A percentile compares a stretch with the other conserved stretches of the same genome.
Evolutionary conservation across 805 yeast species (phyloP).

Genomic region (Kodamaea fukazawae): DNA sequence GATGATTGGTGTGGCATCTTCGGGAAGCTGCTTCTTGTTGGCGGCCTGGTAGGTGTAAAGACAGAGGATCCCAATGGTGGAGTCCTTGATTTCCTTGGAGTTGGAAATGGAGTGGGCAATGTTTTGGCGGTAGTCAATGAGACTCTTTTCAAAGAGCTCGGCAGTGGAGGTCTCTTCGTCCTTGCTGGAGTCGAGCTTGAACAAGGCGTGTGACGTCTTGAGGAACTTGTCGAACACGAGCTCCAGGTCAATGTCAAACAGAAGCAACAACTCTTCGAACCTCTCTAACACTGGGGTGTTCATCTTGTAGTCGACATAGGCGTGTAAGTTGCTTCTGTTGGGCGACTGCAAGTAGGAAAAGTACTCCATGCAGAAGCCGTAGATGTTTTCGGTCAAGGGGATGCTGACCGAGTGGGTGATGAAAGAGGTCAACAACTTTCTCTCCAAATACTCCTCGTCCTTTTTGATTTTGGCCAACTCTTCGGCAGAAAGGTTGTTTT

Average conservation of each 20-base stretch:
- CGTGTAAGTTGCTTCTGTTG: neutral
- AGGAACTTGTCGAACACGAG: slow-evolving; percentile 38
- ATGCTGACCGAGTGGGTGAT: slow-evolving; percentile 51
- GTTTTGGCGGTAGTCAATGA: slow-evolving; percentile 42
- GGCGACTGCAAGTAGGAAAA: slow-evolving; percentile 21
- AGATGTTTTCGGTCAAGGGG: slow-evolving; percentile 15
- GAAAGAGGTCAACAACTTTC: slow-evolving; percentile 62
- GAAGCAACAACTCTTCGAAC: slow-evolving; percentile 44
- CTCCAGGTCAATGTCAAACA: slow-evolving; percentile 66
- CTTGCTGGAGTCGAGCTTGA: neutral
- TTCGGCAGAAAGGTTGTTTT: slow-evolving; percentile 23
- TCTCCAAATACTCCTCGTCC: slow-evolving; percentile 62
- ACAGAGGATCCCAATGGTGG: slow-evolving; percentile 25
- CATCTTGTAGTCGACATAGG: slow-evolving; percentile 5
- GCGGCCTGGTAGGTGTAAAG: slow-evolving; percentile 16
- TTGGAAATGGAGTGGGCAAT: slow-evolving; percentile 24
- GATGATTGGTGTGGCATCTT: slow-evolving; percentile 8
- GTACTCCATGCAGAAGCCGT: slow-evolving; percentile 25
- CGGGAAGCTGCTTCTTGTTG: slow-evolving; percentile 3
- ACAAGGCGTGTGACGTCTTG: slow-evolving; percentile 12
- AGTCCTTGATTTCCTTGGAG: slow-evolving; percentile 26
- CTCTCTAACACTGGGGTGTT: slow-evolving; percentile 20
- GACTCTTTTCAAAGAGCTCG: slow-evolving; percentile 39
- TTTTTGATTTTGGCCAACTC: slow-evolving; percentile 40
- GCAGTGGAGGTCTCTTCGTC: slow-evolving; percentile 27